Evolutionary conservation across 2,329 filamentous ascomycete genomes (phyloP).

Genomic region (Aspergillus cejpii): DNA sequence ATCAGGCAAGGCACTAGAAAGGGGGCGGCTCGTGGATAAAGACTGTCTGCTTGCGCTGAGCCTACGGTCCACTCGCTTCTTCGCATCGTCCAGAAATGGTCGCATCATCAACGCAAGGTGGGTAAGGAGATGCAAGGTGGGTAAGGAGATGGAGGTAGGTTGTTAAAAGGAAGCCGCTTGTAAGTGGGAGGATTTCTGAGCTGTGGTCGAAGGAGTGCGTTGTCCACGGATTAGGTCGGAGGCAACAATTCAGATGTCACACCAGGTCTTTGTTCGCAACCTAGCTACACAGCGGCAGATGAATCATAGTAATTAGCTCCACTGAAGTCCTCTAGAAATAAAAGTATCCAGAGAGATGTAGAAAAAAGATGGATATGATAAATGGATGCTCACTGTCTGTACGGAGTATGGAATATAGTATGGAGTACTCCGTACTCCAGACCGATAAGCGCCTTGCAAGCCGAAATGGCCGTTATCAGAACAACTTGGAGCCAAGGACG

Average conservation of each 20-base stretch:
- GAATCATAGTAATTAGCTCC: slow-evolving; percentile 10
- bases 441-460: slow-evolving; percentile 1
- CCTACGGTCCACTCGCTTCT: slow-evolving; percentile 39
- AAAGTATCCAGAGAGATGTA: not conserved
- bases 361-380: not conserved
- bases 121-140: not conserved
- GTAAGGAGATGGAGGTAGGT: no score
- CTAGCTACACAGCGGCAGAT: slow-evolving; percentile 6
- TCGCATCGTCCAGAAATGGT: slow-evolving; percentile 37
- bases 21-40: slow-evolving; percentile 38
- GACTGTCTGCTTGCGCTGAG: slow-evolving; percentile 39
- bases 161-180: not conserved
- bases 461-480: slow-evolving; percentile 3
- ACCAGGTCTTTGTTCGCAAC: not conserved
- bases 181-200: not conserved
- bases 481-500: not conserved
- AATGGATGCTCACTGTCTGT: slow-evolving; percentile 5
- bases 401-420: no score
- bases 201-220: not conserved
- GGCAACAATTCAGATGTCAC: not conserved
- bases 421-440: no score
- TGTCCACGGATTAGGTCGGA: not conserved
- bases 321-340: not conserved
- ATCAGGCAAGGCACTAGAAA: slow-evolving; percentile 51
- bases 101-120: slow-evolving; percentile 22